Base-by-base conservation (phyloP, 805 yeast species). In the Saturnispora quitensis region DNA sequence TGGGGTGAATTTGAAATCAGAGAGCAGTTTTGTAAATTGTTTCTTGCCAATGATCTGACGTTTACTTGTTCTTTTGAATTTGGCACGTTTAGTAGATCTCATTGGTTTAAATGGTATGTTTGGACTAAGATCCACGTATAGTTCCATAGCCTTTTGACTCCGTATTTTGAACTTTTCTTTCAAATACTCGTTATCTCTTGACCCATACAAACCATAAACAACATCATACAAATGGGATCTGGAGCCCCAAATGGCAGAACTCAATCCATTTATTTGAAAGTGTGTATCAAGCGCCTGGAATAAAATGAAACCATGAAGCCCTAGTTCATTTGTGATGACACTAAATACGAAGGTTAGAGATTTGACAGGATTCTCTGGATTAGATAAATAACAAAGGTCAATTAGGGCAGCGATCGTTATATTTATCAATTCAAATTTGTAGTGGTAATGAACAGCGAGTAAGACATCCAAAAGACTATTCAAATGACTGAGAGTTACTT, bases 71-170 rank as follows among this genome's bases (percentile, higher is more conserved):
- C 70, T 67, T 31, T 70, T 69, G 1, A 81, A 18, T 22, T 15
- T 22, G 17, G 24, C 36, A 18, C 28, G 70, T 54, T 80, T 82
- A 35, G 76, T 72, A 0, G 95, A 82, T 20, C 85, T 67, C 67
- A 87, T 95, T 0, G 97, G 96, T 22, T 77, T 74, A 64, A 89
- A 91, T 17, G 85, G 82, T 28, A 68, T 66, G 62, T 73, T 64
- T 0, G 78, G 72, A 22, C 70, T 68, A 0, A 82, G 35, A 31
- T 54, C 52, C 9, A 54, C 55, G 22, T 27, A 52, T 40, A 9
- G 74, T 68, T 55, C 78, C 73, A 46, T 89, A 64, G 59, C 80
- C 80, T 50, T 81, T 79, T 3, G 89, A 85, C 6, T 86, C 80
- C 53, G 81, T 78, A 55, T 74, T 79, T 27, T 86, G 75, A 3